Percentiles rank a stretch among this genome's conserved stretches.
Conservation (phyloP, 306 rosid species). For the Hylodesmum podocarpum region DNA sequence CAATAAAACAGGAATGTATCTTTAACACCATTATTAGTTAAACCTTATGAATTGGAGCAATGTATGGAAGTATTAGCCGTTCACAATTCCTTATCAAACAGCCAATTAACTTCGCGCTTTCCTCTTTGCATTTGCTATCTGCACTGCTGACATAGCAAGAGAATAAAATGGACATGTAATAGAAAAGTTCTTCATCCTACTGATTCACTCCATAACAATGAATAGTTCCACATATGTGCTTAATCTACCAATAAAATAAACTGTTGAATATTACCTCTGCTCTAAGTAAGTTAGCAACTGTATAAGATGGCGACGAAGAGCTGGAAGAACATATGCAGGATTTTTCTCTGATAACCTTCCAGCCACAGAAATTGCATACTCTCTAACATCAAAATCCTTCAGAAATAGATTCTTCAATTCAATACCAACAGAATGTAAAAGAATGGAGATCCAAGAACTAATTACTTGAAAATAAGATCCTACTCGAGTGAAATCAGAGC, state of each 20-base stretch:
- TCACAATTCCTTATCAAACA: conserved; percentile 97
- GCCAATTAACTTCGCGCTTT: conserved; percentile 95
- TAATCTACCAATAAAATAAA: conserved; percentile 1
- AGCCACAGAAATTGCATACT: conserved; percentile 88
- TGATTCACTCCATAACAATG: conserved; percentile 14
- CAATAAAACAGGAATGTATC: conserved; percentile 15
- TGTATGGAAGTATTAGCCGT: conserved; percentile 86
- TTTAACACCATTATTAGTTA: conserved; percentile 11
- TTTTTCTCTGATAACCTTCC: conserved; percentile 96
- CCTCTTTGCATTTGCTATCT: conserved; percentile 99
- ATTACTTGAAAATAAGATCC: conserved; percentile 28
- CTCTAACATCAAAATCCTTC: conserved; percentile 97
- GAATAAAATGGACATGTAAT: conserved; percentile 33
- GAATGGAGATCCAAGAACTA: conserved; percentile 26
- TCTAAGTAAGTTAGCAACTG: conserved; percentile 88
- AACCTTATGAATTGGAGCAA: conserved; percentile 98
- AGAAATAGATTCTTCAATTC: conserved; percentile 15
- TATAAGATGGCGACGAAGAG: conserved; percentile 98
- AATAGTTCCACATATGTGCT: not conserved
- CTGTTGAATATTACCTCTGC: conserved; percentile 71
- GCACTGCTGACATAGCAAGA: conserved; percentile 75
- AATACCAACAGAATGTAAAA: conserved; percentile 26
- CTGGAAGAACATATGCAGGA: conserved; percentile 99
- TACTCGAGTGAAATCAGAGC: conserved; percentile 16
- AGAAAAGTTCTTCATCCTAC: conserved; percentile 6